Conservation (phyloP, 2,329 filamentous ascomycete genomes). For the Blumeria graminis region DNA sequence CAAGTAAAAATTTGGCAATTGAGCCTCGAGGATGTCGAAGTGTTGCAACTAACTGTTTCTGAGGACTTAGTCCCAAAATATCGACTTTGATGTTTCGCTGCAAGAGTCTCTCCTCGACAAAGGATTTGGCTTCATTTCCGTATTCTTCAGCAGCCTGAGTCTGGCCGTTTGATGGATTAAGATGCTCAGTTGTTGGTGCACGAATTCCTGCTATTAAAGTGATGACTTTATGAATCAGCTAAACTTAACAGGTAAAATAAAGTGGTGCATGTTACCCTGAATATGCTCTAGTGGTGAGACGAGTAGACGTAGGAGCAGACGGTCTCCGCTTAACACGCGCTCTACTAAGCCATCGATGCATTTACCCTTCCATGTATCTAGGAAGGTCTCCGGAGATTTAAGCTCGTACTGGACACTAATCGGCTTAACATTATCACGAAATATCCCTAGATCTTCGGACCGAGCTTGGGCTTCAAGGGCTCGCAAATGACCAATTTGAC, state of each 20-base stretch:
- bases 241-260: not conserved
- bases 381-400: slow-evolving; percentile 47
- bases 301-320: slow-evolving; percentile 62
- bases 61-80: slow-evolving; percentile 67
- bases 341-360: slow-evolving; percentile 70
- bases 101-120: slow-evolving; percentile 64
- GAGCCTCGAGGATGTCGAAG: slow-evolving; percentile 69
- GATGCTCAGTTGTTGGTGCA: slow-evolving; percentile 70
- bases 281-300: slow-evolving; percentile 64
- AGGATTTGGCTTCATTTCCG: slow-evolving; percentile 70
- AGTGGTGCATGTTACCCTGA: slow-evolving; percentile 8
- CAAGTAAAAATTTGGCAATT: slow-evolving; percentile 74
- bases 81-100: slow-evolving; percentile 68
- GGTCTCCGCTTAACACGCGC: slow-evolving; percentile 74
- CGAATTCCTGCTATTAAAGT: slow-evolving; percentile 74
- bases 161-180: slow-evolving; percentile 40
- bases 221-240: slow-evolving; percentile 38
- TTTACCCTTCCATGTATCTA: slow-evolving; percentile 67
- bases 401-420: slow-evolving; percentile 69
- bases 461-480: slow-evolving; percentile 56
- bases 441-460: slow-evolving; percentile 57
- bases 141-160: slow-evolving; percentile 71
- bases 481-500: slow-evolving; percentile 55
- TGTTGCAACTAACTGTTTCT: slow-evolving; percentile 73
- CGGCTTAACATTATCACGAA: slow-evolving; percentile 37